Evolutionary conservation across 495 filamentous ascomycete species (phyloP).

Genomic region (Filosporella fistucella): DNA sequence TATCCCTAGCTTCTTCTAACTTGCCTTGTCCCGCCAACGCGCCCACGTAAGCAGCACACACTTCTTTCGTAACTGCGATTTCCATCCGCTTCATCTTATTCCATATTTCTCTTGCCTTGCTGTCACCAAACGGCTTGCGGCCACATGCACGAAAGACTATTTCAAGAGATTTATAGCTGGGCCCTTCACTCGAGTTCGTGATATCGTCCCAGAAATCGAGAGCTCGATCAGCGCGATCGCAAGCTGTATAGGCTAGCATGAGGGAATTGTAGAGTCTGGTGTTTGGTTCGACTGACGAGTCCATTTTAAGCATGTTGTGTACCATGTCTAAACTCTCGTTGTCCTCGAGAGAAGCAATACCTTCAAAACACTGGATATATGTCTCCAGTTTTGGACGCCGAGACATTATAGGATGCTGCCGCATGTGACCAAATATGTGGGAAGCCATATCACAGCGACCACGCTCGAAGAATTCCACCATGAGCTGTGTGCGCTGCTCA

Average conservation of each 20-base stretch:
- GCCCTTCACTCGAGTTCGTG: slow-evolving; percentile 70
- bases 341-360: slow-evolving; percentile 63
- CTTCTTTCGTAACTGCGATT: slow-evolving; percentile 62
- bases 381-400: slow-evolving; percentile 63
- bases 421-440: slow-evolving; percentile 87
- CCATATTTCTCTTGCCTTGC: slow-evolving; percentile 70
- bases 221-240: slow-evolving; percentile 56
- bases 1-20: slow-evolving; percentile 56
- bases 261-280: slow-evolving; percentile 75
- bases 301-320: slow-evolving; percentile 91
- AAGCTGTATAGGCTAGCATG: slow-evolving; percentile 77
- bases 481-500: slow-evolving; percentile 60
- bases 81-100: slow-evolving; percentile 66
- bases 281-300: slow-evolving; percentile 68
- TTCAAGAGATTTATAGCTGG: slow-evolving; percentile 69
- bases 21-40: slow-evolving; percentile 66
- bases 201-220: slow-evolving; percentile 81
- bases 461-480: slow-evolving; percentile 78
- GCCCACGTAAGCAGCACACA: slow-evolving; percentile 71
- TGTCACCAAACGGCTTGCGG: slow-evolving; percentile 52
- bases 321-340: slow-evolving; percentile 62
- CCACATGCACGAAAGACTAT: slow-evolving; percentile 78
- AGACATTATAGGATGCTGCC: slow-evolving; percentile 48
- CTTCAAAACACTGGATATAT: slow-evolving; percentile 73
- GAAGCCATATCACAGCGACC: slow-evolving; percentile 74